Conservation (phyloP, 306 rosid species). For the Vicia sativa region DNA sequence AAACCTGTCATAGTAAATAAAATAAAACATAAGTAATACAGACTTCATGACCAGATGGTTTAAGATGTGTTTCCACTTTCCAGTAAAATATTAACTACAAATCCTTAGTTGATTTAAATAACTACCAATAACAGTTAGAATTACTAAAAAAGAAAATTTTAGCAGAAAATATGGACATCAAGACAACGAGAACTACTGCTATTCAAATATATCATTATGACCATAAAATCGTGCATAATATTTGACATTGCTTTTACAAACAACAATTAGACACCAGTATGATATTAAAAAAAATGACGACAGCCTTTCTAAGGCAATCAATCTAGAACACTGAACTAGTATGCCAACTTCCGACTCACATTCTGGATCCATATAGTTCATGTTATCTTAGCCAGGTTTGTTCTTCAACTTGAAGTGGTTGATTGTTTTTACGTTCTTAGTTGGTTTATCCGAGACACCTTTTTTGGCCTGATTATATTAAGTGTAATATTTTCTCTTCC, state of each 20-base stretch:
- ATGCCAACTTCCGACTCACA: neutral
- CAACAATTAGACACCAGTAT: neutral
- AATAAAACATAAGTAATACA: slow-evolving; percentile 15
- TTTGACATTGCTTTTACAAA: slow-evolving; percentile 11
- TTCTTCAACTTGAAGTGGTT: neutral
- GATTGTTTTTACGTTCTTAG: neutral
- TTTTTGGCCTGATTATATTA: neutral
- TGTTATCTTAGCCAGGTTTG: neutral
- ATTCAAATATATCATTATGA: slow-evolving; percentile 5
- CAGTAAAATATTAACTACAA: slow-evolving; percentile 16
- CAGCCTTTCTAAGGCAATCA: neutral
- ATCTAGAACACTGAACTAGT: neutral
- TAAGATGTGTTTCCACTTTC: slow-evolving; percentile 2
- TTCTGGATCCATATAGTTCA: slow-evolving; percentile 5
- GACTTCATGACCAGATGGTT: slow-evolving; percentile 29
- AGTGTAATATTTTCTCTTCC: neutral
- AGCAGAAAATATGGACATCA: slow-evolving; percentile 14
- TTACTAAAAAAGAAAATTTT: slow-evolving; percentile 6
- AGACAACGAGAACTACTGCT: neutral
- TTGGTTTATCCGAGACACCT: neutral
- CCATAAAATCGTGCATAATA: slow-evolving; percentile 3
- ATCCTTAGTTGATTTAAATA: slow-evolving; percentile 10
- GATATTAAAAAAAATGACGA: neutral
- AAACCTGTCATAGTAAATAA: slow-evolving; percentile 58
- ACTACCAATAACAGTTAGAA: neutral